Evolutionary conservation across 202 grass and related monocot genomes (phyloP).

Genomic region (Saccharum hybrid): DNA sequence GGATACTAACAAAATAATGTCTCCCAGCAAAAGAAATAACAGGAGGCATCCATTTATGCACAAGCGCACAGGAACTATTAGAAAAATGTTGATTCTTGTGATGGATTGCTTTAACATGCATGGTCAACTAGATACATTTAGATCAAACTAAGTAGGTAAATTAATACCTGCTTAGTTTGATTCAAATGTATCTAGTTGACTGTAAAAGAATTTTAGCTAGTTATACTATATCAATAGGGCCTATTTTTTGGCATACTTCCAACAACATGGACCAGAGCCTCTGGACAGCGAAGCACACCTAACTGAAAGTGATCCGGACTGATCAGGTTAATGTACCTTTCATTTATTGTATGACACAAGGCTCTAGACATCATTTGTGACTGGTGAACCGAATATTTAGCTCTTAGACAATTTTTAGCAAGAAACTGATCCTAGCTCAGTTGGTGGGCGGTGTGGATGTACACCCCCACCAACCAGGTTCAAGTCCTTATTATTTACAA

Average conservation of each 20-base stretch:
- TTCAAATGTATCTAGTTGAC: slow-evolving; percentile 3
- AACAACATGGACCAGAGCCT: slow-evolving; percentile 6
- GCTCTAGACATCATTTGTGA: slow-evolving; percentile 23
- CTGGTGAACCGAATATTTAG: background rate
- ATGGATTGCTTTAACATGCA: background rate
- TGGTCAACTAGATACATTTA: background rate
- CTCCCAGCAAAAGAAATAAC: slow-evolving; percentile 21
- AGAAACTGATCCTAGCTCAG: background rate
- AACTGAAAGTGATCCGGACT: slow-evolving; percentile 17
- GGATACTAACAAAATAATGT: slow-evolving; percentile 37
- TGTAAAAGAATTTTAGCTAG: background rate
- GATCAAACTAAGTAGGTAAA: background rate
- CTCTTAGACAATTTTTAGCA: background rate
- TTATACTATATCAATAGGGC: background rate
- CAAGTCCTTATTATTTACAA: background rate
- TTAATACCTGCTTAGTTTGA: background rate
- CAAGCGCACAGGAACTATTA: background rate
- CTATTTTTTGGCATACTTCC: background rate
- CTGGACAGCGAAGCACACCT: background rate
- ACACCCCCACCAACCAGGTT: background rate
- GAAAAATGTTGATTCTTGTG: background rate
- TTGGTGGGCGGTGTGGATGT: background rate
- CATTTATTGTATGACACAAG: slow-evolving; percentile 18
- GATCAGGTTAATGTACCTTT: background rate
- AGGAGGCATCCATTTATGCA: slow-evolving; percentile 22